phyloP scores from a whole-genome alignment of 352 stramenopile species.

The Phytophthora crassamura region DNA sequence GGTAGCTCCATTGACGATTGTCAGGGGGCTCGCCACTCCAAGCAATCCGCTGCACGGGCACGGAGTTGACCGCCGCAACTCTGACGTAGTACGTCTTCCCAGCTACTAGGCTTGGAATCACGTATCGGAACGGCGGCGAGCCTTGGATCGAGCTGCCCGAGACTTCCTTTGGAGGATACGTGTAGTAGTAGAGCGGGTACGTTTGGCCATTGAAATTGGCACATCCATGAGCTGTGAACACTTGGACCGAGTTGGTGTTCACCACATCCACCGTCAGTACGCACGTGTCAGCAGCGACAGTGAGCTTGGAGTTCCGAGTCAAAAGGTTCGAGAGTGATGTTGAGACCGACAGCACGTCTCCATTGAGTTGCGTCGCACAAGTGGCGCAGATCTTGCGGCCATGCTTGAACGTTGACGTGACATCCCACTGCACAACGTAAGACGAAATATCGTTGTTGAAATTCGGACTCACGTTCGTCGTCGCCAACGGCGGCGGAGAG shows the following conservation, averaged over 20 bases:
- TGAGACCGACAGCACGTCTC: conserved; percentile 46
- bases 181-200: conserved; percentile 74
- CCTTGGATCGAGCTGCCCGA: conserved; percentile 69
- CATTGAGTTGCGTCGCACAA: conserved; percentile 57
- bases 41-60: conserved; percentile 87
- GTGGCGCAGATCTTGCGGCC: conserved; percentile 51
- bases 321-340: conserved; percentile 22
- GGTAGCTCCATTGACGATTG: conserved; percentile 93
- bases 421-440: conserved; percentile 93
- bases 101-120: conserved; percentile 74
- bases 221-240: conserved; percentile 40
- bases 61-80: conserved; percentile 91
- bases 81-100: conserved; percentile 91
- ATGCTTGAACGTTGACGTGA: conserved; percentile 69
- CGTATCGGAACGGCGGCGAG: conserved; percentile 81
- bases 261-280: conserved; percentile 44
- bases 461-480: conserved; percentile 60
- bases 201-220: conserved; percentile 51
- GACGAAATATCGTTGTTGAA: conserved; percentile 88
- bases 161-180: conserved; percentile 52
- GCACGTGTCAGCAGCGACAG: conserved; percentile 59
- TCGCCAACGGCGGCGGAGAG: conserved; percentile 66
- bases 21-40: conserved; percentile 78
- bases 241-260: conserved; percentile 27
- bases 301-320: conserved; percentile 47